Evolutionary conservation across 306 rosid species (phyloP), one percentile per base, ranked within the genome.

Genomic region (Oemleria cerasiformis): DNA sequence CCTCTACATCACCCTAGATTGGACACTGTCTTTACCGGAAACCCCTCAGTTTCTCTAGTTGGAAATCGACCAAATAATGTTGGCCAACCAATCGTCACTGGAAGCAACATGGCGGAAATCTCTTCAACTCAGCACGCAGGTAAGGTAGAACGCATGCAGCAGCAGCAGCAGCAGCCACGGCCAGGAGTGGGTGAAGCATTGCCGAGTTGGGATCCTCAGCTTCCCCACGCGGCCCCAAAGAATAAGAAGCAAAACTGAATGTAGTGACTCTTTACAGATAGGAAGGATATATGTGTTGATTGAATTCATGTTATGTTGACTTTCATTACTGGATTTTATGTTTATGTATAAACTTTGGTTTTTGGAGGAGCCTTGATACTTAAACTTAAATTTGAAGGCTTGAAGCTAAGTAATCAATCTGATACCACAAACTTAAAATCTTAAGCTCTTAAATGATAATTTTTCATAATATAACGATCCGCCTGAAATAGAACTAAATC

Each of bases 1-100:
- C 17, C 67, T 47, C 84, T 71, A 6, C 78, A 68, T 65, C 77
- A 72, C 50, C 87, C 75, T 61, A 75, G 80, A 69, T 41, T 83
- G 77, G 86, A 80, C 14, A 41, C 67, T 19, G 62, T 50, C 59
- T 82, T 73, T 68, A n/a, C 60, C 8, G 64, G 54, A 9, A 73
- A 51, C 74, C 51, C 75, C 45, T 21, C 76, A 42, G 34, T 66
- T 41, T 60, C 81, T 13, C 70, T 65, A 5, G 73, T 62, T 17
- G 84, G 81, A 61, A 77, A 68, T 67, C 73, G 74, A 10, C 86
- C 76, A 23, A 72, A 56, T 12, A 71, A 40, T 20, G 67, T 74
- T 34, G 78, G 77, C n/a, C 74, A 13, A 44, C 78, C 67, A 41
- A 45, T 45, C 59, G 58, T 68, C 36, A 61, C 44, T 30, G 74